phyloP scores from a whole-genome alignment of 2,329 filamentous ascomycete species.

The Nothophaeocryptopus gaeumannii region DNA sequence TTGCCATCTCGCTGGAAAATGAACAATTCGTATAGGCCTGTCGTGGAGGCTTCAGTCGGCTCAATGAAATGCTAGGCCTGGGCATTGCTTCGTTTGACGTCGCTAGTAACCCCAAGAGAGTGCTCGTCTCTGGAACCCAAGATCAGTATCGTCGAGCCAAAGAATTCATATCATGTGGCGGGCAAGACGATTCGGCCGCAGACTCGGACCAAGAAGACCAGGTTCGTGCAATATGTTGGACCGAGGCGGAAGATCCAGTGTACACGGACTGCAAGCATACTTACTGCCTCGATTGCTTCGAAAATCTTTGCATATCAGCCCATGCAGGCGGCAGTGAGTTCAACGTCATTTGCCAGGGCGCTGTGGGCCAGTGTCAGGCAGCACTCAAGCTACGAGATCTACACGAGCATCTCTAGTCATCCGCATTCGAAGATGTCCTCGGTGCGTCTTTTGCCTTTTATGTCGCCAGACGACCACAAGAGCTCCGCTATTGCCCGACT shows the following conservation, averaged over 20 bases:
- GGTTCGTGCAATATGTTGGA: slow-evolving; percentile 1
- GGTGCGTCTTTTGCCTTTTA: neutral
- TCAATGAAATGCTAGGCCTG: neutral
- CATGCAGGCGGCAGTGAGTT: slow-evolving; percentile 1
- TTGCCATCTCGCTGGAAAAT: neutral
- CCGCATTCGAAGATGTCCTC: neutral
- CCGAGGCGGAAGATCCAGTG: neutral
- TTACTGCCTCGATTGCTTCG: slow-evolving; percentile 1
- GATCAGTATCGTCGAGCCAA: slow-evolving; percentile 1
- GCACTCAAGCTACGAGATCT: neutral
- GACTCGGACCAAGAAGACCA: neutral
- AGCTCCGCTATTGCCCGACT: slow-evolving; percentile 1
- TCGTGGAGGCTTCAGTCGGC: neutral
- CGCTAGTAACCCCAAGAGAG: neutral
- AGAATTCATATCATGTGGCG: neutral
- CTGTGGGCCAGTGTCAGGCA: neutral
- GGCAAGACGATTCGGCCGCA: neutral
- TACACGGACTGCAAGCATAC: neutral
- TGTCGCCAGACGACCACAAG: neutral
- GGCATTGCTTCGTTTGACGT: slow-evolving; percentile 1
- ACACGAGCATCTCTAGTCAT: neutral
- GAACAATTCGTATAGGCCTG: slow-evolving; percentile 2
- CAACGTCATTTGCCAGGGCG: neutral
- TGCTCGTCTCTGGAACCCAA: neutral
- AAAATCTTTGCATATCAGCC: neutral